These are phyloP conservation scores for Rhodosorus marinus DNA, from an alignment of 23 red algal species.

Conservation along the genomic window DNA sequence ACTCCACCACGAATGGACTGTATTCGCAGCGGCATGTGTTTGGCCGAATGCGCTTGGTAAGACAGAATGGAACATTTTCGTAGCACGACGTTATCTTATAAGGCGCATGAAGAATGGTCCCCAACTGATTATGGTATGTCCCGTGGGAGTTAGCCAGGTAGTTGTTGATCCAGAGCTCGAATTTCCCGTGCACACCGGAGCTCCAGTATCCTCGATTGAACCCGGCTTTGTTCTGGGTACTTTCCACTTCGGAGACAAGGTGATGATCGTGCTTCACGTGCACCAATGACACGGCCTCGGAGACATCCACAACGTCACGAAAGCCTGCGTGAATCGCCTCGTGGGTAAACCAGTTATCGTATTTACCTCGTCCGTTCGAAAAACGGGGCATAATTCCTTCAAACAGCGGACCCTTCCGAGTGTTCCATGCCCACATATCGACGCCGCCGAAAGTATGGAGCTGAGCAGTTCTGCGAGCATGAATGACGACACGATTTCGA, in stretches of 20 bases:
- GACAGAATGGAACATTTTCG: conserved; percentile 31
- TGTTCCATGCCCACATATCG: conserved; percentile 89
- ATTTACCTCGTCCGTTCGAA: conserved; percentile 86
- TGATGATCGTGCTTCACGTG: conserved; percentile 69
- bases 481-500: neutral
- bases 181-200: conserved; percentile 47
- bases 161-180: conserved; percentile 85
- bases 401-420: conserved; percentile 38
- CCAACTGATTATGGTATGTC: conserved; percentile 72
- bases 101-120: conserved; percentile 64
- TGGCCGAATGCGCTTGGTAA: conserved; percentile 35
- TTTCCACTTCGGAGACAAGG: conserved; percentile 16
- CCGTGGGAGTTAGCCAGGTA: conserved; percentile 52
- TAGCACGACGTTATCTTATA: conserved; percentile 59
- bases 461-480: conserved; percentile 22
- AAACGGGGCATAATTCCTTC: conserved; percentile 69
- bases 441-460: conserved; percentile 95
- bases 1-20: conserved; percentile 18
- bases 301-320: conserved; percentile 52
- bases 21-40: conserved; percentile 79
- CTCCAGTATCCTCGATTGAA: conserved; percentile 48
- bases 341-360: conserved; percentile 96
- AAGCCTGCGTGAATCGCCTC: conserved; percentile 61
- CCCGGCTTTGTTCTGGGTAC: too few species aligned
- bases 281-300: conserved; percentile 47